Conservation (phyloP, 2,329 filamentous ascomycete genomes). For the Clonostachys rosea region DNA sequence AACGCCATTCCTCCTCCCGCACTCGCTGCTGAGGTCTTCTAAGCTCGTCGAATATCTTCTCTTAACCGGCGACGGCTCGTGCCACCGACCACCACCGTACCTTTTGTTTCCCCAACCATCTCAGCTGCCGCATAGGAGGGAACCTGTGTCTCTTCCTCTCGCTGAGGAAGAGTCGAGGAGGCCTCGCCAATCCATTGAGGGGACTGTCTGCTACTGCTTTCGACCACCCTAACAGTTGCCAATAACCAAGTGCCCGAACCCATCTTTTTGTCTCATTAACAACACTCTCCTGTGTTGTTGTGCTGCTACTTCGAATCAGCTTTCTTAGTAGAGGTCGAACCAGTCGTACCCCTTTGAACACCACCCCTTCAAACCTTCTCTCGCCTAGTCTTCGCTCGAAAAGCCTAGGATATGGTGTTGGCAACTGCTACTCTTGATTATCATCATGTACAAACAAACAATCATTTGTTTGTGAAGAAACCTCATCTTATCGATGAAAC, state of each 20-base stretch:
- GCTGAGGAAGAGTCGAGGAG: slow-evolving; percentile 99
- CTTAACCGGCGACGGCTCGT: slow-evolving; percentile 42
- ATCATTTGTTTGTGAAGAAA: slow-evolving; percentile 42
- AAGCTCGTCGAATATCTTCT: slow-evolving; percentile 44
- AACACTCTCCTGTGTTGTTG: slow-evolving; percentile 1
- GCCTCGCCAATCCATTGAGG: slow-evolving; percentile 88
- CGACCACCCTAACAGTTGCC: slow-evolving; percentile 80
- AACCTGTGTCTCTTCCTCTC: slow-evolving; percentile 98
- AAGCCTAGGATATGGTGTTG: slow-evolving; percentile 58
- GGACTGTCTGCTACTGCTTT: slow-evolving; percentile 90
- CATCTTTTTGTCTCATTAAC: slow-evolving; percentile 6
- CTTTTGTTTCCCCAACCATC: slow-evolving; percentile 55
- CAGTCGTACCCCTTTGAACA: slow-evolving; percentile 5
- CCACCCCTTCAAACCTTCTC: slow-evolving; percentile 4
- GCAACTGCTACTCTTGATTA: slow-evolving; percentile 55
- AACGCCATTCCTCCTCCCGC: slow-evolving; percentile 58
- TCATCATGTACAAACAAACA: slow-evolving; percentile 41
- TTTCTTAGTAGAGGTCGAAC: too few relatives aligned
- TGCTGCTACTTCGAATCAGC: slow-evolving; percentile 5
- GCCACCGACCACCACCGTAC: slow-evolving; percentile 31
- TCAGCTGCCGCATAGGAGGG: slow-evolving; percentile 99
- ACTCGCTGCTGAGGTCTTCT: slow-evolving; percentile 38
- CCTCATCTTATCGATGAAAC: slow-evolving; percentile 28
- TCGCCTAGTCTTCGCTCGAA: slow-evolving; percentile 9
- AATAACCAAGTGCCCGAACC: neutral